These are phyloP conservation scores for Esteya vermicola DNA, from an alignment of 2,329 filamentous ascomycete genomes.

Conservation along the genomic window DNA sequence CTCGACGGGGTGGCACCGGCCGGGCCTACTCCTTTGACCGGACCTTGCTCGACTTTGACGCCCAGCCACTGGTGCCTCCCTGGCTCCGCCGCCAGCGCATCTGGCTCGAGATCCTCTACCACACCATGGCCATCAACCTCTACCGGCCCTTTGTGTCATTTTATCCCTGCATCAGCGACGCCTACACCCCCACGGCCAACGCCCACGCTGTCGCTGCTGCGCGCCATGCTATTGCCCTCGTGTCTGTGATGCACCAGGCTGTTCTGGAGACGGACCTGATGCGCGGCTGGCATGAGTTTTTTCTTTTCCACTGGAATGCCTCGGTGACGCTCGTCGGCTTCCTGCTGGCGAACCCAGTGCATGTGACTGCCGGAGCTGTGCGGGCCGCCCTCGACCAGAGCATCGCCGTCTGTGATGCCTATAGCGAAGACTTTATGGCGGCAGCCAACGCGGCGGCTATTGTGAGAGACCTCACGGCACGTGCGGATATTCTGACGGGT, in stretches of 20 bases:
- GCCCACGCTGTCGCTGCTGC: conserved; percentile 15
- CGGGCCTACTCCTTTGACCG: not conserved
- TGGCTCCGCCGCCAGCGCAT: conserved; percentile 28
- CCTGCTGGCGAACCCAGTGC: conserved; percentile 21
- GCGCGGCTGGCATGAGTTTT: conserved; percentile 22
- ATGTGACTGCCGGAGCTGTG: conserved; percentile 15
- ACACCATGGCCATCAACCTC: conserved; percentile 21
- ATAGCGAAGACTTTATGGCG: conserved; percentile 19
- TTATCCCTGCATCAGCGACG: not conserved
- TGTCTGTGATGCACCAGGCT: conserved; percentile 21
- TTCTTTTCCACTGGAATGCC: conserved; percentile 28
- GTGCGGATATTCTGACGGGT: not conserved
- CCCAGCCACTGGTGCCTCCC: conserved; percentile 13
- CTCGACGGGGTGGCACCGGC: not conserved
- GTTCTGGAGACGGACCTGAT: conserved; percentile 18
- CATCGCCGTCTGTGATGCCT: conserved; percentile 21
- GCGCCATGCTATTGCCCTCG: conserved; percentile 21
- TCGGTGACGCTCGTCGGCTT: conserved; percentile 25
- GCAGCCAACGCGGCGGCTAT: conserved; percentile 19
- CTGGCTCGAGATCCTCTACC: conserved; percentile 25
- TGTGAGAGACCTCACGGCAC: conserved; percentile 9
- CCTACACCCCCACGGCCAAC: conserved; percentile 12
- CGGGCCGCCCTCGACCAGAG: conserved; percentile 19
- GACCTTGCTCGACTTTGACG: not conserved
- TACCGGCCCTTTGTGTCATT: conserved; percentile 26